Conservation (phyloP, 2,329 filamentous ascomycete species). For the Malbranchea zuffiana region DNA sequence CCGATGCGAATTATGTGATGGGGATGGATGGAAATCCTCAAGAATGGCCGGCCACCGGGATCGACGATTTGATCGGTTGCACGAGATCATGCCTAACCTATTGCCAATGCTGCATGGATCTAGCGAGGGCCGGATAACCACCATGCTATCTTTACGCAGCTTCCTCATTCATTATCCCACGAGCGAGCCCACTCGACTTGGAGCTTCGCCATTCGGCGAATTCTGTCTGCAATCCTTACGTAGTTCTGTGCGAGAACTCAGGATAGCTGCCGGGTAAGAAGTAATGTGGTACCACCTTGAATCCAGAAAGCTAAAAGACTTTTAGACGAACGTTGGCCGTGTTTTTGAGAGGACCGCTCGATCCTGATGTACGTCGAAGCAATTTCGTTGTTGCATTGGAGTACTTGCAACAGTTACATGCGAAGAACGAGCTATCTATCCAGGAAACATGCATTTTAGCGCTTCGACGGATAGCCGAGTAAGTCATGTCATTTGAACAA, state of each 20-base stretch:
- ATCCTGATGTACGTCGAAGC: slow-evolving; percentile 40
- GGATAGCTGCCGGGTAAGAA: slow-evolving; percentile 60
- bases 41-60: slow-evolving; percentile 7
- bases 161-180: slow-evolving; percentile 57
- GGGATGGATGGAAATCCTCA: slow-evolving; percentile 12
- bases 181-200: slow-evolving; percentile 52
- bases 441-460: slow-evolving; percentile 78
- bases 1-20: slow-evolving; percentile 31
- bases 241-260: slow-evolving; percentile 74
- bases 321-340: slow-evolving; percentile 52
- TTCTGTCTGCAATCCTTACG: slow-evolving; percentile 73
- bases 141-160: slow-evolving; percentile 60
- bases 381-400: slow-evolving; percentile 63
- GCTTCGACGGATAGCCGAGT: slow-evolving; percentile 73
- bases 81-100: slow-evolving; percentile 36
- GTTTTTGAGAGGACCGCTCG: slow-evolving; percentile 49
- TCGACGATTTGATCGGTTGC: slow-evolving; percentile 24
- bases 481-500: slow-evolving; percentile 19
- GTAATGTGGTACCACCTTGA: no score
- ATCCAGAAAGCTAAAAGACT: no score
- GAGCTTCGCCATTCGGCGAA: slow-evolving; percentile 57
- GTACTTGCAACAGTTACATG: slow-evolving; percentile 60
- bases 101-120: slow-evolving; percentile 37
- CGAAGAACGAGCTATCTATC: slow-evolving; percentile 54
- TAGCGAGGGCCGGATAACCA: slow-evolving; percentile 53